A percentile compares a stretch with the other conserved stretches of the same genome.
phyloP scores from a whole-genome alignment of 23 red algal species.

The Gracilariopsis chorda region DNA sequence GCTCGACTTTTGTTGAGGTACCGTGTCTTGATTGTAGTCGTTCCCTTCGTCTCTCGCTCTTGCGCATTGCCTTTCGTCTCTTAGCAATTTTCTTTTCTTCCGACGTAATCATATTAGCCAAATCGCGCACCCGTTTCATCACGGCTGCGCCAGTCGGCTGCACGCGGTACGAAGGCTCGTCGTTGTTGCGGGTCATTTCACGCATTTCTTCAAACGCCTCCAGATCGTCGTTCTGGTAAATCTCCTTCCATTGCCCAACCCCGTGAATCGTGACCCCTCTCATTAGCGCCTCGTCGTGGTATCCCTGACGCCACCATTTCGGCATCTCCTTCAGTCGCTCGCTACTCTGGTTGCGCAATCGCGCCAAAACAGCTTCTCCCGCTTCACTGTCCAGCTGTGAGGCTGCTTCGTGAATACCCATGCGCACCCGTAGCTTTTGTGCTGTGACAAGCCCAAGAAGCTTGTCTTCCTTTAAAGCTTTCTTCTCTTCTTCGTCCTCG shows the following conservation, averaged over 20 bases:
- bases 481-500: constrained; percentile 44
- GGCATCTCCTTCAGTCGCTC: constrained; percentile 43
- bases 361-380: constrained; percentile 17
- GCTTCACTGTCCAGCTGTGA: constrained; percentile 25
- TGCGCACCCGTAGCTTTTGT: constrained; percentile 67
- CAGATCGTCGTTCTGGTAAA: constrained; percentile 46
- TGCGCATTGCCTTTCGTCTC: background rate
- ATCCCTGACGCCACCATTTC: constrained; percentile 60
- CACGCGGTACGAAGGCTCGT: constrained; percentile 8
- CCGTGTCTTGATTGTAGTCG: background rate
- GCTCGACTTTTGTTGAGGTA: too few species aligned
- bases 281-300: constrained; percentile 68
- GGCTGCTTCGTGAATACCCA: constrained; percentile 60
- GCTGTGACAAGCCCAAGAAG: constrained; percentile 66
- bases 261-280: constrained; percentile 46
- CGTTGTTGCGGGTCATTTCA: constrained; percentile 21
- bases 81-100: constrained; percentile 39
- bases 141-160: constrained; percentile 45
- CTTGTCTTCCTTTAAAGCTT: constrained; percentile 13
- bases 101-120: constrained; percentile 36
- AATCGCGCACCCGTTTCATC: constrained; percentile 72
- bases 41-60: background rate
- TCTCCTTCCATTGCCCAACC: constrained; percentile 53
- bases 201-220: constrained; percentile 47
- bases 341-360: background rate